phyloP scores from a whole-genome alignment of 495 filamentous ascomycete species.

The Annulohypoxylon maeteangense region DNA sequence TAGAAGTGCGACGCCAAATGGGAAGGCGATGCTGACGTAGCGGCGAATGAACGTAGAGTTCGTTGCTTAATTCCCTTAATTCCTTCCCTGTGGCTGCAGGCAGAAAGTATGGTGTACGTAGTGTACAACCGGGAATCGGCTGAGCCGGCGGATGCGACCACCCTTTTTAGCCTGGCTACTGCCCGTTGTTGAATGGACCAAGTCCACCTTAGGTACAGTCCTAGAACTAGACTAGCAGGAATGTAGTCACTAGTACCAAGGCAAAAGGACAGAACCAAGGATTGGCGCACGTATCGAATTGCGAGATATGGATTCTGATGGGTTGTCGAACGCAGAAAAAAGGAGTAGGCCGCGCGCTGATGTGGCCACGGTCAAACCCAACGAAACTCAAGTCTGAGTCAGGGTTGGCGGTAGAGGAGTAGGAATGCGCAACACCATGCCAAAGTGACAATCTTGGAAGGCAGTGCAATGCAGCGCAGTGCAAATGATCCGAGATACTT shows the following conservation, averaged over 20 bases:
- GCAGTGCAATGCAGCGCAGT: slow-evolving; percentile 23
- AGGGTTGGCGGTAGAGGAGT: slow-evolving; percentile 38
- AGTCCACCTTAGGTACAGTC: slow-evolving; percentile 13
- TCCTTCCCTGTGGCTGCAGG: slow-evolving; percentile 34
- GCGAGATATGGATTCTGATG: slow-evolving; percentile 36
- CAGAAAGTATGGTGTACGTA: slow-evolving; percentile 34
- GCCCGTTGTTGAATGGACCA: slow-evolving; percentile 27
- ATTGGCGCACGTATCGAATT: slow-evolving; percentile 32
- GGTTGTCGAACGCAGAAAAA: slow-evolving; percentile 40
- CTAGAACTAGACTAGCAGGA: neutral
- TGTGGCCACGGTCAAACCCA: slow-evolving; percentile 51
- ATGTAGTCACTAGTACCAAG: slow-evolving; percentile 34
- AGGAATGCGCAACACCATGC: slow-evolving; percentile 38
- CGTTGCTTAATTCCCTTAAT: slow-evolving; percentile 22
- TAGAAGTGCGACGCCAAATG: slow-evolving; percentile 43
- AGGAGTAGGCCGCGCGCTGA: slow-evolving; percentile 45
- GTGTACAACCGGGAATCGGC: slow-evolving; percentile 48
- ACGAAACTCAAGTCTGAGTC: slow-evolving; percentile 50
- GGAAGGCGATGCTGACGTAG: slow-evolving; percentile 55
- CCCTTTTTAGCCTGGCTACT: slow-evolving; percentile 39
- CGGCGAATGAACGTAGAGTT: slow-evolving; percentile 32
- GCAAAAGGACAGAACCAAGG: slow-evolving; percentile 29
- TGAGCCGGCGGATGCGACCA: slow-evolving; percentile 38
- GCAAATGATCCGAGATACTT: slow-evolving; percentile 30
- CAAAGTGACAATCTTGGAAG: neutral